Evolutionary conservation across 345 rosid genomes (phyloP), one percentile per base, ranked within the genome.

Genomic region (Euphorbia pulcherrima): DNA sequence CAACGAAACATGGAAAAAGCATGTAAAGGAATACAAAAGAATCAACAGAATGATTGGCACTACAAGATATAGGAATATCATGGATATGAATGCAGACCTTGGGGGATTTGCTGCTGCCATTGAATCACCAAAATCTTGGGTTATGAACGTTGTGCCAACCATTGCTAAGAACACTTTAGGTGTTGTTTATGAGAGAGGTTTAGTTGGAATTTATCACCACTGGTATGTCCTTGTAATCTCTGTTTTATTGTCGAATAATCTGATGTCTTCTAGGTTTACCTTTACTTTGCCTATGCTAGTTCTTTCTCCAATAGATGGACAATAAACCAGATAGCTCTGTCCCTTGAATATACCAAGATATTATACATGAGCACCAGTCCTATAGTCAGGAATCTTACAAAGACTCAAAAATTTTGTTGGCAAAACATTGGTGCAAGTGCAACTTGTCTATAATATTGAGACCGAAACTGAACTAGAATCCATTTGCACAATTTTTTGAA

Each of bases 31-130:
- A 7, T 94, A 94, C 83, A 89, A 83, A 74, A 83, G 74, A 76
- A 83, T 83, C 72, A 89, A 91, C 60, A 86, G 62, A 58, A 82
- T 94, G 81, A 81, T 91, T 52, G 99, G 97, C 68, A 77, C 93
- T 8, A 54, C 84, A 11, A 87, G 97, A 66, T 91, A 94, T 73
- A 82, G 97, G 68, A 94, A 94, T 66, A 68, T 94, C 51, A 91
- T 94, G 96, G 99, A 94, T 69, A 91, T 91, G 97, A 94, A 94
- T 75, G 97, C 99, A 0, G 93, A 85, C 23, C 89, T 94, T 26
- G 99, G 97, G 47, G 97, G 97, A 23, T 94, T 91, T 48, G 96
- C 99, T 7, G 97, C 97, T 8, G 92, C 93, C 3, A 84, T 94
- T 1, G 92, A 94, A 71, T 94, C 99, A 5, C 85, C 87, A 17